Evolutionary conservation across 306 rosid genomes (phyloP).

Genomic region (Mimosa pudica): DNA sequence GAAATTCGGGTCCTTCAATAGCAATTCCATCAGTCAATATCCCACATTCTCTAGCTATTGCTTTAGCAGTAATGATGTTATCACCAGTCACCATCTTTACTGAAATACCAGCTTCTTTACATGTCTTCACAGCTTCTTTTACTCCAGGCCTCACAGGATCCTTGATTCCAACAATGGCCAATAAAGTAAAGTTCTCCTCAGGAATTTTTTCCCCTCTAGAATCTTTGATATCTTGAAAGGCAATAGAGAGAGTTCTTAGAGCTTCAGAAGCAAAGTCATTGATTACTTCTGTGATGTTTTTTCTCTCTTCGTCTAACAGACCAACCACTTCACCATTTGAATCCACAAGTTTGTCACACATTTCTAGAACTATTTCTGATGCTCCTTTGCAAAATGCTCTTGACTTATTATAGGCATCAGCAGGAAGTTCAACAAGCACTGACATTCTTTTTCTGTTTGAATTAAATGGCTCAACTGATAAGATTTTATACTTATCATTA

Average conservation of each 20-base stretch:
- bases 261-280: conserved; percentile 70
- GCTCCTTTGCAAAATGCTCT: conserved; percentile 90
- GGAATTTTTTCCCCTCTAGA: conserved; percentile 48
- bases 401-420: conserved; percentile 35
- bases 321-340: conserved; percentile 57
- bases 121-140: conserved; percentile 76
- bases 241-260: conserved; percentile 78
- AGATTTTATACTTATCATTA: conserved; percentile 50
- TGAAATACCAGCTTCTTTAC: conserved; percentile 76
- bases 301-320: conserved; percentile 55
- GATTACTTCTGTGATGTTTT: conserved; percentile 52
- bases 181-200: conserved; percentile 57
- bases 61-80: conserved; percentile 89
- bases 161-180: conserved; percentile 80
- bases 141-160: conserved; percentile 92
- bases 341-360: conserved; percentile 67
- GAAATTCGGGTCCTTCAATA: conserved; percentile 84
- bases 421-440: conserved; percentile 66
- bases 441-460: conserved; percentile 75
- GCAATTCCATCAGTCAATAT: conserved; percentile 89
- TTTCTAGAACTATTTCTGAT: conserved; percentile 64
- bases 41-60: conserved; percentile 93
- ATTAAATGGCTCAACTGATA: conserved; percentile 81
- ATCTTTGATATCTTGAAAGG: conserved; percentile 56
- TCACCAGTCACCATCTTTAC: conserved; percentile 97